A percentile compares a stretch with the other conserved stretches of the same genome.
Conservation (phyloP, 371 early-diverging fungal genomes). For the Mucor lusitanicus region DNA sequence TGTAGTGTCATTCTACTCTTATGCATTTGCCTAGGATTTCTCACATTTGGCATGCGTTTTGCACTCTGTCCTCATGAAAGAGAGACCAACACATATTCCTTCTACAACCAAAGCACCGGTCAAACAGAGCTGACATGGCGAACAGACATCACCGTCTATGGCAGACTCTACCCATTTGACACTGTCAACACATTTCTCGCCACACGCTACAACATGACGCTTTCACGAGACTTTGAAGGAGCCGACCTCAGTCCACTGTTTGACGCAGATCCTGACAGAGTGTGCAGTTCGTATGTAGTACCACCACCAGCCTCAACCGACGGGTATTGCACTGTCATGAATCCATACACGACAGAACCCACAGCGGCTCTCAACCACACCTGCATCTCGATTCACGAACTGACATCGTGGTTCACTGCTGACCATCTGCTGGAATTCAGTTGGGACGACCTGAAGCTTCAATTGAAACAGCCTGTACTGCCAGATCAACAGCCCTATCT, state of each 20-base stretch:
- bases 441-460: slow-evolving; percentile 2
- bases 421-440: slow-evolving; percentile 2
- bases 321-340: neutral
- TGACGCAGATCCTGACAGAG: neutral
- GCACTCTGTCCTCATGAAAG: slow-evolving; percentile 56
- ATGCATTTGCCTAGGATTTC: slow-evolving; percentile 63
- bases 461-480: neutral
- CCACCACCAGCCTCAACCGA: too few species aligned
- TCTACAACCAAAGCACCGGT: slow-evolving; percentile 31
- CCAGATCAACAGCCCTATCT: neutral
- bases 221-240: slow-evolving; percentile 8
- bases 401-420: neutral
- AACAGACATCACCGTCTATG: slow-evolving; percentile 6
- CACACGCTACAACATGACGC: neutral
- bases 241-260: slow-evolving; percentile 10
- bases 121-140: slow-evolving; percentile 16
- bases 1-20: slow-evolving; percentile 71
- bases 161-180: slow-evolving; percentile 10
- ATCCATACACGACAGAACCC: neutral
- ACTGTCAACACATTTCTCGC: slow-evolving; percentile 3
- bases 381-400: neutral
- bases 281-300: neutral
- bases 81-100: slow-evolving; percentile 31
- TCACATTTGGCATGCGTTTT: slow-evolving; percentile 60
- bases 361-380: neutral